Base-by-base conservation (phyloP, 371 early-diverging fungal genomes). In the Mucor sp. region DNA sequence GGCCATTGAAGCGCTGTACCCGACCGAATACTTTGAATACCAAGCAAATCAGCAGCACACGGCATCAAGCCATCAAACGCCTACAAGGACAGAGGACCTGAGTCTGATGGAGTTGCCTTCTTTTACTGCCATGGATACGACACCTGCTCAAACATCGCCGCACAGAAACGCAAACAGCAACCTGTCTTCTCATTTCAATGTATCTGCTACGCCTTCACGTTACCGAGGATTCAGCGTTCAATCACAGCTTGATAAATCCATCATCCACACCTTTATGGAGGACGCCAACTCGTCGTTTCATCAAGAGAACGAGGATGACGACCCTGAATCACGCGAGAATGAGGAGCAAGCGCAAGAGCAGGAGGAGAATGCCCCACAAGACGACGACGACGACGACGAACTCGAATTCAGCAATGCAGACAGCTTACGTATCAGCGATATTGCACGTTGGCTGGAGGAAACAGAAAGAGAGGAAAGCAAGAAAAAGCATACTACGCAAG, bases 1-100 rank as follows among this genome's bases (percentile, higher is more conserved):
- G 41, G 65, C 87, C 11, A 73, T 85, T 21, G 79, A 80, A 32
- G 80, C 81, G 2, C 44, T 87, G 9, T 80, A 80, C 60, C 74
- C 77, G 1, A 19, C 44, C 7, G 65, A 63, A 15, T 79, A 79
- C 37, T 41, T 55, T 57, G 39, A 41, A 7, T 50, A 35, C 15
- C 37, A 23, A 17, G 9, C 30, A 0, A 23, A 6, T 9, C 53
- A 53, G 19, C 30, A 58, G 9, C 43, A 58, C 30, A 7, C n/a
- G 21, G 3, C 6, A 21, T 6, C 47, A 12, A 12, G 11, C 9
- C 21, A 47, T 0, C 12, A 15, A 15, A 25, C 15, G 5, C 25
- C 27, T 14, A 5, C 53, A 23, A 11, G 14, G 17, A 19, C 32
- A 17, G 57, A 21, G 7, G 57, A 57, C 0, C 3, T 32, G 32